Base-by-base conservation (phyloP, 2,329 filamentous ascomycete genomes). In the Xylariaceae sp. region DNA sequence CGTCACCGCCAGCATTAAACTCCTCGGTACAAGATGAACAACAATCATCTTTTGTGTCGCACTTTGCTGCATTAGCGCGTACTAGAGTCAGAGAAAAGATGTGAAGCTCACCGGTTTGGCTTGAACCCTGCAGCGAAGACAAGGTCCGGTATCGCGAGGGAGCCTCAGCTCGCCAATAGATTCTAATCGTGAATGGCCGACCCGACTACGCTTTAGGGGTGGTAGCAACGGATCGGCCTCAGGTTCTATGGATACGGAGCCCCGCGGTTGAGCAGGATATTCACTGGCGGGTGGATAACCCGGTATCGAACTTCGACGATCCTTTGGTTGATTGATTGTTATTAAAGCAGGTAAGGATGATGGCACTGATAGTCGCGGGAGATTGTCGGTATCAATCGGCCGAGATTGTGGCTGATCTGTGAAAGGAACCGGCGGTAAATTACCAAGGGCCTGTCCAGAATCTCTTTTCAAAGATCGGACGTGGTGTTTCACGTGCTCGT, bases 151-250 rank as follows among this genome's bases (percentile, higher is more conserved):
- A 34, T 78, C 74, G 38, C 72, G 74, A 16, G 78, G 69, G 9
- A 83, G 70, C 39, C 73, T 73, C 4, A 83, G 71, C 63, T 83
- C 80, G 40, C 75, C 79, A 42, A 83, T 83, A 16, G 80, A 83
- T 60, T 82, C 74, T 1, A 83, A 68, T 19, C 78, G 75, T 36
- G 77, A 74, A 56, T 79, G 78, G 3, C 76, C 78, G 31, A 77
- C 72, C 41, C 78, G 73, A 48, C 75, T 79, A 56, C 75, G 71
- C 64, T 82, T 82, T 50, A 83, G 60, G 4, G 80, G 80, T 7
- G 80, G 80, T 2, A 83, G 69, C 39, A 80, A 66, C 16, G 78
- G 73, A 49, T 83, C 79, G 36, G 73, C 68, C 43, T 80, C 77
- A 1, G 74, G 69, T 47, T 80, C 78, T 10, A 71, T 64, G 6